Percentiles rank a stretch among this genome's conserved stretches.
Conservation (phyloP, 495 filamentous ascomycete genomes). For the Xylaria scruposa region DNA sequence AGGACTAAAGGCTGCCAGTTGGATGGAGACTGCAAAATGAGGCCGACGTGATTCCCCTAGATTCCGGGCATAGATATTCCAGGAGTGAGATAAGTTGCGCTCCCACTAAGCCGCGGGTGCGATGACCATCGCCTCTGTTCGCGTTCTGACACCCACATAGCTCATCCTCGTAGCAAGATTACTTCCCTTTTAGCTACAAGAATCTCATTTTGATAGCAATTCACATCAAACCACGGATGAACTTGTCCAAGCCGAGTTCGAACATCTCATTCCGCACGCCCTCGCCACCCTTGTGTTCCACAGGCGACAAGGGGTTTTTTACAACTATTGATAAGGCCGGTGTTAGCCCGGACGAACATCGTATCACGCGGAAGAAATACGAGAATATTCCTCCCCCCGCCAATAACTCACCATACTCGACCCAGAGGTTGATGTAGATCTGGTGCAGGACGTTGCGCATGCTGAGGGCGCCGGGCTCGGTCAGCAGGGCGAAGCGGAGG, state of each 20-base stretch:
- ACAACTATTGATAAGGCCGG: slow-evolving; percentile 64
- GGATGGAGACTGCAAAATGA: neutral
- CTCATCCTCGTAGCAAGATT: neutral
- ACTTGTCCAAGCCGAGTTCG: slow-evolving; percentile 88
- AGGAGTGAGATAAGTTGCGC: neutral
- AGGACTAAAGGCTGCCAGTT: neutral
- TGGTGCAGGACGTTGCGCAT: slow-evolving; percentile 94
- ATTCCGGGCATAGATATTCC: neutral
- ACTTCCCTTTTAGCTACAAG: neutral
- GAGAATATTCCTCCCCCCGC: neutral
- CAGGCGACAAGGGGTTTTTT: slow-evolving; percentile 90
- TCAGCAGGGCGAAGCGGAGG: slow-evolving; percentile 96
- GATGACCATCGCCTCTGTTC: neutral
- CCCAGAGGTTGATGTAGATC: slow-evolving; percentile 97
- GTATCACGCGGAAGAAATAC: neutral
- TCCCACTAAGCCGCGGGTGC: neutral
- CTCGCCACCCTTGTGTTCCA: slow-evolving; percentile 84
- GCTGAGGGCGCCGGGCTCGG: slow-evolving; percentile 85
- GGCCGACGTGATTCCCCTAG: neutral
- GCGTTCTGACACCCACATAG: neutral
- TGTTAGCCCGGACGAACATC: slow-evolving; percentile 16
- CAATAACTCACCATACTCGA: slow-evolving; percentile 78
- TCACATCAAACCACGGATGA: slow-evolving; percentile 66
- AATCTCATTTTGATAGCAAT: neutral
- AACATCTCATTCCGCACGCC: slow-evolving; percentile 96